These are phyloP conservation scores for Phytophthora chlamydospora DNA, from an alignment of 352 stramenopile species.

Conservation along the genomic window DNA sequence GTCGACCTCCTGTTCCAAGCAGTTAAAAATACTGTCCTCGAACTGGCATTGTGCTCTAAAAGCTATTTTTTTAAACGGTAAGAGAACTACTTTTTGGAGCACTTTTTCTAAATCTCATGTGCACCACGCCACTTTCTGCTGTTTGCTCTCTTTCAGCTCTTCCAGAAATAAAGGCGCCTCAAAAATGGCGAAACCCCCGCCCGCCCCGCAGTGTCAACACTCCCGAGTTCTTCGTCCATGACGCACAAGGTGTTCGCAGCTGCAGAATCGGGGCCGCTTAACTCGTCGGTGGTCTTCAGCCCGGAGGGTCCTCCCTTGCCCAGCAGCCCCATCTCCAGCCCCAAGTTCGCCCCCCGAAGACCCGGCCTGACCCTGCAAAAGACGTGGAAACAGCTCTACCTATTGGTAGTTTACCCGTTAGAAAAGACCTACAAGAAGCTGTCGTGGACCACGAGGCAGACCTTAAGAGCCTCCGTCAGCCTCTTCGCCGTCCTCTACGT, in stretches of 20 bases:
- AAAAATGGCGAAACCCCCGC: too few relatives aligned
- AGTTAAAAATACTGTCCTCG: too few relatives aligned
- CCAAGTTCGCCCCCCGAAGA: neutral
- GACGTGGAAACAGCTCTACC: neutral
- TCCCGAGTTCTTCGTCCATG: constrained; percentile 8
- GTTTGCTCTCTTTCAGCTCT: too few relatives aligned
- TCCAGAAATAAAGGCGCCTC: too few relatives aligned
- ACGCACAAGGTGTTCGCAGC: constrained; percentile 4
- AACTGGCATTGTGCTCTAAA: too few relatives aligned
- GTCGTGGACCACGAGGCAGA: constrained; percentile 20
- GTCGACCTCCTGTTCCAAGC: too few relatives aligned
- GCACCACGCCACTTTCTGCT: too few relatives aligned
- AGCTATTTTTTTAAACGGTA: too few relatives aligned
- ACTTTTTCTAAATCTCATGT: too few relatives aligned
- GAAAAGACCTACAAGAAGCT: constrained; percentile 8
- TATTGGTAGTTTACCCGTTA: neutral
- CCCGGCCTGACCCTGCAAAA: neutral
- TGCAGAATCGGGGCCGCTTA: neutral
- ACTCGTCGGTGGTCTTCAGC: neutral
- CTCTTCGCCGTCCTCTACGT: constrained; percentile 26
- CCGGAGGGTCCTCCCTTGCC: neutral
- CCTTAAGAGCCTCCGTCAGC: constrained; percentile 13
- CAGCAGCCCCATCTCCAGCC: neutral
- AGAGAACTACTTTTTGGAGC: too few relatives aligned
- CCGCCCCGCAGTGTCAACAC: too few relatives aligned